Evolutionary conservation across 495 filamentous ascomycete genomes (phyloP), one percentile per base, ranked within the genome.

Genomic region (Ascodesmis nigricans): DNA sequence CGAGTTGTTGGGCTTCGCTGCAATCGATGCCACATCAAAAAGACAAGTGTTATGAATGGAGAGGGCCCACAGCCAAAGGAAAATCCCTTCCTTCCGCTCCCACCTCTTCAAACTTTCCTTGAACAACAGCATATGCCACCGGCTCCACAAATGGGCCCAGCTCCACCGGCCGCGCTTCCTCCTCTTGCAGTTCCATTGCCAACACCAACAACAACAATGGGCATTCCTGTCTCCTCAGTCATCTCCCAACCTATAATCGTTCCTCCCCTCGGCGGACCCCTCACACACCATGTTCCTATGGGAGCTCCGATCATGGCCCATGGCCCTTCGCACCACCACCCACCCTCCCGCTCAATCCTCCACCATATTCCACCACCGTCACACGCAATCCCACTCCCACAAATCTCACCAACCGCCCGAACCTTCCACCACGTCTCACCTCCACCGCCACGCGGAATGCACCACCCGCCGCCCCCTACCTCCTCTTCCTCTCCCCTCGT

Each of bases 41-140:
- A 40, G 21, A 30, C 50, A 22, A 35, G 35, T 8, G 36, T 29
- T 13, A 33, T 36, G 16, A 46, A 36, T 15, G 44, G 33, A 10
- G 26, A 36, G 29, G 17, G 26, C 8, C 41, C 33, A 19, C 28
- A 27, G 5, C 35, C 29, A 24, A 50, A 33, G 29, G n/a, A n/a
- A n/a, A n/a, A n/a, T n/a, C n/a, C n/a, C n/a, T 49, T 46, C 33
- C 41, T 41, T 10, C 47, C 47, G 21, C 35, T 50, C 13, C 47
- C 47, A 11, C 47, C 47, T 10, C 28, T 50, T 17, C 42, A 48
- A 16, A 33, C 45, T 3, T 50, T 50, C 37, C 35, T 50, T 19
- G 46, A 45, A 2, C 43, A 42, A 11, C 44, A 50, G 8, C 43
- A 50, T 23, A 37, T 46, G 9, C 29, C 21, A 8, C 32, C 38